phyloP scores from a whole-genome alignment of 345 rosid species.

The Eucalyptus globulus region DNA sequence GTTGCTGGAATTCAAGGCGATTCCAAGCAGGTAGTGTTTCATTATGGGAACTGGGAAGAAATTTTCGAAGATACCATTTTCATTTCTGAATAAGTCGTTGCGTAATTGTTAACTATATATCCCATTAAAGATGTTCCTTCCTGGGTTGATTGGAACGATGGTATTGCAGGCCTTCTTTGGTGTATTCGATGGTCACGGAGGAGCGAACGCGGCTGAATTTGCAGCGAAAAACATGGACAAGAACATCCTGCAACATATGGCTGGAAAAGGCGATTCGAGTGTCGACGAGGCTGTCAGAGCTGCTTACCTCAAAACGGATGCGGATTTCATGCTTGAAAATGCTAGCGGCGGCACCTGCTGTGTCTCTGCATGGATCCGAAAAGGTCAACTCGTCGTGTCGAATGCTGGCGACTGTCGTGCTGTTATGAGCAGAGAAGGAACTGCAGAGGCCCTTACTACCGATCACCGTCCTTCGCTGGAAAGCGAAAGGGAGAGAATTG shows the following conservation, averaged over 20 bases:
- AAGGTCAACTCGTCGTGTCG: conserved; percentile 49
- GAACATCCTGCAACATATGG: conserved; percentile 25
- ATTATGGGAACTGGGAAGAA: not conserved
- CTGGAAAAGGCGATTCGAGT: conserved; percentile 12
- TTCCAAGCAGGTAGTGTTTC: conserved; percentile 11
- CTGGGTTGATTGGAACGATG: not conserved
- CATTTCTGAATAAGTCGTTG: not conserved
- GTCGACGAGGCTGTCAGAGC: conserved; percentile 34
- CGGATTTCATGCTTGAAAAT: conserved; percentile 42
- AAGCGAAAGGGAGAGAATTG: conserved; percentile 53
- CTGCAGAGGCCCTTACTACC: conserved; percentile 65
- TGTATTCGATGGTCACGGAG: conserved; percentile 88
- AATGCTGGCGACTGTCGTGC: conserved; percentile 88
- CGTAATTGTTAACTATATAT: not conserved
- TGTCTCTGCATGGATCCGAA: conserved; percentile 53
- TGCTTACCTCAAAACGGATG: conserved; percentile 56
- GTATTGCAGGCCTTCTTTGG: conserved; percentile 60
- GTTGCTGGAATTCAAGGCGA: conserved; percentile 4
- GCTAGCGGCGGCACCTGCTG: conserved; percentile 69
- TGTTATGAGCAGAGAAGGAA: conserved; percentile 57
- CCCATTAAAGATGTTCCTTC: not conserved
- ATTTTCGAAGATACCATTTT: not conserved
- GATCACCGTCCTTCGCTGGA: conserved; percentile 66
- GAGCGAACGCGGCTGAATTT: conserved; percentile 70
- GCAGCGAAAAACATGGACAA: conserved; percentile 49